Evolutionary conservation across 768 basidiomycete species (phyloP).

Genomic region (Auriculariales sp.): DNA sequence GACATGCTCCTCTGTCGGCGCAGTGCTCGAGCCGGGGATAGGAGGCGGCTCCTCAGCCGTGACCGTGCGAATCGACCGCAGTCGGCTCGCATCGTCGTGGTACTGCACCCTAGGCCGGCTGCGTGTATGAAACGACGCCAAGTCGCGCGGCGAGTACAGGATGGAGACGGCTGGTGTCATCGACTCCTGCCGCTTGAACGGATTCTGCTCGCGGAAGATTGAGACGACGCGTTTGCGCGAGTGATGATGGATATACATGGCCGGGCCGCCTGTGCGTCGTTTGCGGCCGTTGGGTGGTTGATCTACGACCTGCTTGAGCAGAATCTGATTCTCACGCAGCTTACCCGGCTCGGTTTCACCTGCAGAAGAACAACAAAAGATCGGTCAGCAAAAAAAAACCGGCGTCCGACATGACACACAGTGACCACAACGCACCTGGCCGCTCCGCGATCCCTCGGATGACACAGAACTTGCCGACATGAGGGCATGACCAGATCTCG

Average conservation of each 20-base stretch:
- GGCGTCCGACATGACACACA: background rate
- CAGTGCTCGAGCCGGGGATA: background rate
- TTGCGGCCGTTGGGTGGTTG: constrained; percentile 25
- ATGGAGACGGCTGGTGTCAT: background rate
- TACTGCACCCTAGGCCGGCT: background rate
- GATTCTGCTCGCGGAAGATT: constrained; percentile 36
- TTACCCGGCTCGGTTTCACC: constrained; percentile 33
- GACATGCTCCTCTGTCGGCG: background rate
- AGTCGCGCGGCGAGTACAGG: background rate
- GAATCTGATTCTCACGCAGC: constrained; percentile 53
- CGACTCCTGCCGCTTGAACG: background rate
- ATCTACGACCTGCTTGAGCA: constrained; percentile 40
- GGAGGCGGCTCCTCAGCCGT: background rate
- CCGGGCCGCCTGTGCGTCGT: constrained; percentile 32
- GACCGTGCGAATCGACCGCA: background rate
- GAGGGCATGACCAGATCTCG: constrained; percentile 53
- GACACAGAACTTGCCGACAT: constrained; percentile 52
- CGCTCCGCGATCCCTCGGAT: constrained; percentile 14
- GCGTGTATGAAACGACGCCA: background rate
- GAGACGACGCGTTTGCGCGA: constrained; percentile 70
- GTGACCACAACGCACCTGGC: background rate
- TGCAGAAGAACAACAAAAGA: constrained; percentile 14
- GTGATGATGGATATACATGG: constrained; percentile 65
- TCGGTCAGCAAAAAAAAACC: background rate
- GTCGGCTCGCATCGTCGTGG: background rate